Evolutionary conservation across 2,329 filamentous ascomycete species (phyloP).

Genomic region (Colletotrichum nymphaeae): DNA sequence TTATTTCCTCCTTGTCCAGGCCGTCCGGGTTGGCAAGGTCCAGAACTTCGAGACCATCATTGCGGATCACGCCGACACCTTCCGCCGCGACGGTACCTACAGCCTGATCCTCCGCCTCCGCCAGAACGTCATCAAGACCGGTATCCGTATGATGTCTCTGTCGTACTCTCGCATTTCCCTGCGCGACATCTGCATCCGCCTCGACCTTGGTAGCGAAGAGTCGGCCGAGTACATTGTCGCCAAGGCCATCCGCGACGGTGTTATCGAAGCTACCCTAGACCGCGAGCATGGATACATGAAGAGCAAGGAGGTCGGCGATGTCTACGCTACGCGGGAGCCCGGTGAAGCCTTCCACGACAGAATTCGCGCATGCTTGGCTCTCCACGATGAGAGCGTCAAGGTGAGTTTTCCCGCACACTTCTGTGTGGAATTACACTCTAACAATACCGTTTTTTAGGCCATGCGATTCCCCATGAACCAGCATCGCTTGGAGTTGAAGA

Average conservation of each 20-base stretch:
- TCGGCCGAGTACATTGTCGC: slow-evolving; percentile 99
- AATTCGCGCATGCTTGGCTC: slow-evolving; percentile 87
- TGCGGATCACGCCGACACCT: slow-evolving; percentile 81
- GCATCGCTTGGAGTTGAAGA: slow-evolving; percentile 96
- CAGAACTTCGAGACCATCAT: slow-evolving; percentile 93
- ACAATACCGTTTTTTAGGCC: slow-evolving; percentile 65
- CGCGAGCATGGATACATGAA: slow-evolving; percentile 98
- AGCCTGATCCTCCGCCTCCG: slow-evolving; percentile 93
- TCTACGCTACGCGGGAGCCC: slow-evolving; percentile 95
- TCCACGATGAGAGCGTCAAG: slow-evolving; percentile 99
- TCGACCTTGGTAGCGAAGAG: slow-evolving; percentile 94
- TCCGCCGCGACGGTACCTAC: slow-evolving; percentile 95
- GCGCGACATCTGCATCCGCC: slow-evolving; percentile 94
- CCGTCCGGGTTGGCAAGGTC: slow-evolving; percentile 95
- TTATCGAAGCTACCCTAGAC: slow-evolving; percentile 94
- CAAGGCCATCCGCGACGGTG: slow-evolving; percentile 96
- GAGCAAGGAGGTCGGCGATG: slow-evolving; percentile 95
- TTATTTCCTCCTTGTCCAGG: slow-evolving; percentile 93
- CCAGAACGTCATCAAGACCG: slow-evolving; percentile 99
- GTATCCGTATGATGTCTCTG: slow-evolving; percentile 98
- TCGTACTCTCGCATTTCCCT: slow-evolving; percentile 98
- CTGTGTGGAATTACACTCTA: slow-evolving; percentile 37
- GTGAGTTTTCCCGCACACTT: slow-evolving; percentile 56
- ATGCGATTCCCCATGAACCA: slow-evolving; percentile 99
- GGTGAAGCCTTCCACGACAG: slow-evolving; percentile 98